phyloP scores from a whole-genome alignment of 345 rosid genomes.

The Melaleuca alternifolia region DNA sequence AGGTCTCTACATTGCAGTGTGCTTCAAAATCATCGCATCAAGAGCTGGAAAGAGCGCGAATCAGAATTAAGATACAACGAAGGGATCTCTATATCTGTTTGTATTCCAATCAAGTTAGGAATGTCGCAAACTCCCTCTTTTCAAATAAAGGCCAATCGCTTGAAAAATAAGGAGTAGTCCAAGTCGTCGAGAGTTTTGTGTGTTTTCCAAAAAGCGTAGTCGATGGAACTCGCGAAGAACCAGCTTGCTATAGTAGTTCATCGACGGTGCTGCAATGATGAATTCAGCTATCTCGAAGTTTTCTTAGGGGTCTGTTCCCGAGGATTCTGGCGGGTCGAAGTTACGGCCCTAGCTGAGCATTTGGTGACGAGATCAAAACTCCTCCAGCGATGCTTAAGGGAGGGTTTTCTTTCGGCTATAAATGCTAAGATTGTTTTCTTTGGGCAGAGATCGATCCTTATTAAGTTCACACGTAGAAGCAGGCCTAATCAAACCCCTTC shows the following conservation, averaged over 20 bases:
- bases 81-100: too few relatives aligned
- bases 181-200: too few relatives aligned
- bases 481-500: background rate
- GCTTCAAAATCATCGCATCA: background rate
- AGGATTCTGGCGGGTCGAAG: background rate
- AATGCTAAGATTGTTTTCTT: background rate
- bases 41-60: background rate
- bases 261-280: too few relatives aligned
- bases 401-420: background rate
- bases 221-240: background rate
- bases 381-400: background rate
- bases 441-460: background rate
- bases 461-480: background rate
- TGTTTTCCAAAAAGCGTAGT: background rate
- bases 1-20: background rate
- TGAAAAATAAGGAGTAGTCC: too few relatives aligned
- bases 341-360: background rate
- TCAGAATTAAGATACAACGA: too few relatives aligned
- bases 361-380: background rate
- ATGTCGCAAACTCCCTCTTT: too few relatives aligned
- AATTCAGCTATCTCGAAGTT: background rate
- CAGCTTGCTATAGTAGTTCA: background rate
- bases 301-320: background rate
- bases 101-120: too few relatives aligned
- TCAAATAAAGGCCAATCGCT: too few relatives aligned